Evolutionary conservation across 2,329 filamentous ascomycete genomes (phyloP).

Genomic region (Colletotrichum aenigma): DNA sequence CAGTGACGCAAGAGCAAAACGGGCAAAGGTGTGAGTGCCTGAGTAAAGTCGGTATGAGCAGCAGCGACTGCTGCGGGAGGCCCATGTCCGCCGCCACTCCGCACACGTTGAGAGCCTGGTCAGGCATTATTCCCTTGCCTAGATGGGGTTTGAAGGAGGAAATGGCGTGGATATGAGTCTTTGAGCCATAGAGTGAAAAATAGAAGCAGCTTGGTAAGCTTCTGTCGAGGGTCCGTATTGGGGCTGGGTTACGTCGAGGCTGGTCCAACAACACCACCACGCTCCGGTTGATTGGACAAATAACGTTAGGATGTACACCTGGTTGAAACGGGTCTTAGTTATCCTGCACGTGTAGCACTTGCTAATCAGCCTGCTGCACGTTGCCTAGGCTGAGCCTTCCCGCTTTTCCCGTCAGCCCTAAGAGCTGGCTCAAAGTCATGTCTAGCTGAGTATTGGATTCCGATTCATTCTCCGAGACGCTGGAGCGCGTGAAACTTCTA

Average conservation of each 20-base stretch:
- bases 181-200: neutral
- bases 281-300: conserved; percentile 5
- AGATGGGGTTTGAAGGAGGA: neutral
- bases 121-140: neutral
- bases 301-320: neutral
- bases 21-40: neutral
- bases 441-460: neutral
- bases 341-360: neutral
- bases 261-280: neutral
- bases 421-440: neutral
- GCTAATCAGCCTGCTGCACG: neutral
- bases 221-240: neutral
- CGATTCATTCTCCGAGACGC: neutral
- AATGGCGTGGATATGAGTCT: neutral
- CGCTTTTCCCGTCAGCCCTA: neutral
- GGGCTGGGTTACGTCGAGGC: neutral
- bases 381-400: neutral
- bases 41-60: neutral
- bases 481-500: neutral
- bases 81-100: neutral
- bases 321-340: neutral
- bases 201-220: conserved; percentile 21
- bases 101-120: neutral
- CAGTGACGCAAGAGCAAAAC: neutral
- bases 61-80: neutral